These are phyloP conservation scores for Lodderomyces jiufengensis DNA, from an alignment of 1,139 yeast genomes.

Conservation along the genomic window DNA sequence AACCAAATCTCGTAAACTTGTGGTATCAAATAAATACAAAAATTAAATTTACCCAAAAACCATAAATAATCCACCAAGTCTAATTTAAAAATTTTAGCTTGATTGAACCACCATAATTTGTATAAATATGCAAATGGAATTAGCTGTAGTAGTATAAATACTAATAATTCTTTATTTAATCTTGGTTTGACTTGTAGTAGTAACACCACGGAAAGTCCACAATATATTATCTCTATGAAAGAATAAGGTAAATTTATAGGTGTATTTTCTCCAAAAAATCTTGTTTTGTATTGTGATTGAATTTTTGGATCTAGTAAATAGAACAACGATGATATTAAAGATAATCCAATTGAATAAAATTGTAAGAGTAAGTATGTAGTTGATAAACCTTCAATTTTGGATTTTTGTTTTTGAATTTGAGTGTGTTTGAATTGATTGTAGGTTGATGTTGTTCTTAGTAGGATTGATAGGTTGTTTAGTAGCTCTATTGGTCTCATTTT, in stretches of 20 bases:
- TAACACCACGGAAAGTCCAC: slow-evolving; percentile 16
- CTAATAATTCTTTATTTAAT: neutral
- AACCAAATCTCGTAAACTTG: slow-evolving; percentile 30
- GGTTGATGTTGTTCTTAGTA: too few relatives aligned
- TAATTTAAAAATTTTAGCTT: slow-evolving; percentile 14
- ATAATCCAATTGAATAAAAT: neutral
- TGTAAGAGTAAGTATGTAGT: neutral
- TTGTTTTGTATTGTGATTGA: neutral
- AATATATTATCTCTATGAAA: too few relatives aligned
- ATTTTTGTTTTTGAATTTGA: too few relatives aligned
- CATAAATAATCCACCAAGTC: slow-evolving; percentile 30
- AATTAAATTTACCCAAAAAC: slow-evolving; percentile 19
- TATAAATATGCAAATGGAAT: slow-evolving; percentile 9
- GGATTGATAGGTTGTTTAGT: too few relatives aligned
- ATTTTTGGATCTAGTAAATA: neutral
- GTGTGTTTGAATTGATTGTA: too few relatives aligned
- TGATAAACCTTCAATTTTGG: too few relatives aligned
- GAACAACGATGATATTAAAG: slow-evolving; percentile 1
- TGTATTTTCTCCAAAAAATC: neutral
- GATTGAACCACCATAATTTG: slow-evolving; percentile 8
- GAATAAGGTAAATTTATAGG: too few relatives aligned
- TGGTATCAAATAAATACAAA: slow-evolving; percentile 21
- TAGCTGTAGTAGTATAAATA: slow-evolving; percentile 1
- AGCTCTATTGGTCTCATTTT: too few relatives aligned
- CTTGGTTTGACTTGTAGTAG: slow-evolving; percentile 9